A percentile compares a stretch with the other conserved stretches of the same genome.
These are phyloP conservation scores for Exserohilum rostratum DNA, from an alignment of 2,329 filamentous ascomycete species.

Conservation along the genomic window DNA sequence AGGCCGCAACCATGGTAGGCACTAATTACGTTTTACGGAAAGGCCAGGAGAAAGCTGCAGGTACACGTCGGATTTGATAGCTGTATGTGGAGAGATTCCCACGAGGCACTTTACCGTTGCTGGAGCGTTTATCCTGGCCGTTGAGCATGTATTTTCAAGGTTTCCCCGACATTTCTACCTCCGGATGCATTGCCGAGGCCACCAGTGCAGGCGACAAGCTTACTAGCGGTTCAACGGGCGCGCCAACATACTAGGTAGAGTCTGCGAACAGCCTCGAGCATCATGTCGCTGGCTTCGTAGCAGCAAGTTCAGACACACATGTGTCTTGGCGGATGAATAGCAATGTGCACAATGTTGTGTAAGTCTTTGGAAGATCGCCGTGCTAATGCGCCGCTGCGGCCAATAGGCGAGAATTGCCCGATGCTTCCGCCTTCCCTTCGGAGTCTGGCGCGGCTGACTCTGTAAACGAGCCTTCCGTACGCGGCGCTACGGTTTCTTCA, in stretches of 20 bases:
- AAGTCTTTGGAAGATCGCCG: constrained; percentile 10
- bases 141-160: neutral
- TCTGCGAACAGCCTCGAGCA: neutral
- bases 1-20: neutral
- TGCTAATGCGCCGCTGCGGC: constrained; percentile 8
- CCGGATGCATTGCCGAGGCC: neutral
- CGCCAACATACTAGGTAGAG: neutral
- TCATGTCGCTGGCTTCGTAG: neutral
- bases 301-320: neutral
- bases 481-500: constrained; percentile 16
- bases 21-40: neutral
- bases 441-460: constrained; percentile 14
- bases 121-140: neutral
- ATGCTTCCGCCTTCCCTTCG: constrained; percentile 16
- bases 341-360: constrained; percentile 15
- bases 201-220: neutral
- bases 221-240: neutral
- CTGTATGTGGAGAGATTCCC: neutral
- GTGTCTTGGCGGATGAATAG: neutral
- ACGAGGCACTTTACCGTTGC: neutral
- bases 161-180: neutral
- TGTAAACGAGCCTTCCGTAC: constrained; percentile 25
- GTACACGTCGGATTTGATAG: neutral
- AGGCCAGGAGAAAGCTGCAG: neutral
- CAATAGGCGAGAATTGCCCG: constrained; percentile 20